Percentiles rank a stretch among this genome's conserved stretches.
These are phyloP conservation scores for Fusarium musae DNA, from an alignment of 2,329 filamentous ascomycete genomes.

Conservation along the genomic window DNA sequence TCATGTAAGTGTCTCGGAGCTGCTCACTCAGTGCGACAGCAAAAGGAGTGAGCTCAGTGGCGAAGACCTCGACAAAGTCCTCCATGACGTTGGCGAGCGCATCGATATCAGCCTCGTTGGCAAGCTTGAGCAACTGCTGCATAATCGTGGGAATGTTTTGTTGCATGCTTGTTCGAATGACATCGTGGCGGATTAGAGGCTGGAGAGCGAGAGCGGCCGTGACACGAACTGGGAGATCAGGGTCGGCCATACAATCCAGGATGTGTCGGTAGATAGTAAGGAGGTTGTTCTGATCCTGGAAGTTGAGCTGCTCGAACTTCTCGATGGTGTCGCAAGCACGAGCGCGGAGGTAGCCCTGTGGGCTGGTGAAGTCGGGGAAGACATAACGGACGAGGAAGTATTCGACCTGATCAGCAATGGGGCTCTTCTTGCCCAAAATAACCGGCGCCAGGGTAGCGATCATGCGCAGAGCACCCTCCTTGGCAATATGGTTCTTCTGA, in stretches of 20 bases:
- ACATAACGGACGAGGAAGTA: conserved; percentile 99
- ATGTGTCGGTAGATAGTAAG: conserved; percentile 97
- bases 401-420: conserved; percentile 96
- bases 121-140: conserved; percentile 96
- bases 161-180: conserved; percentile 95
- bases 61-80: conserved; percentile 98
- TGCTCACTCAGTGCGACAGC: conserved; percentile 96
- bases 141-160: conserved; percentile 98
- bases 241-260: conserved; percentile 94
- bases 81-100: conserved; percentile 99
- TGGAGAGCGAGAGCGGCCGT: conserved; percentile 94
- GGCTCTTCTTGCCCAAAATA: conserved; percentile 97
- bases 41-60: conserved; percentile 95
- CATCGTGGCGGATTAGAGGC: conserved; percentile 93
- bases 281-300: conserved; percentile 95
- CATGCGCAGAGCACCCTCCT: conserved; percentile 96
- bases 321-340: conserved; percentile 97
- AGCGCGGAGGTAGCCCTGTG: conserved; percentile 90
- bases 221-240: conserved; percentile 91
- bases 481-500: conserved; percentile 93
- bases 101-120: conserved; percentile 98
- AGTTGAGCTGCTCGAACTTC: conserved; percentile 97
- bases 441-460: conserved; percentile 95
- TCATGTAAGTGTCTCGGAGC: conserved; percentile 92
- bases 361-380: conserved; percentile 95